phyloP scores from a whole-genome alignment of 345 rosid genomes.

The Tarenaya hassleriana region DNA sequence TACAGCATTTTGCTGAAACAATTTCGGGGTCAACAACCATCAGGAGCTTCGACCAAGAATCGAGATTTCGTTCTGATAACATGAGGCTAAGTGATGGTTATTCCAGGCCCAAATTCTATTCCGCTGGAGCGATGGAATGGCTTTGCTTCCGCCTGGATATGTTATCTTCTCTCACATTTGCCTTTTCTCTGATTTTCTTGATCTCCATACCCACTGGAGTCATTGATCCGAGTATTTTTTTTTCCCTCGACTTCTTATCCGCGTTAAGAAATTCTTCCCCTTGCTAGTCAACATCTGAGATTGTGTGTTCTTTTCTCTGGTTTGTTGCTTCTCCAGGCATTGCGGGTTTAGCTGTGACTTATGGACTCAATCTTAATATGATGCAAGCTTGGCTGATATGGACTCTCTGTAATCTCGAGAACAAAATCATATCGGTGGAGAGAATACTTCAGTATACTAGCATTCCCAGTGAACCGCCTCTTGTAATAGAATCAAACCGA shows the following conservation, averaged over 20 bases:
- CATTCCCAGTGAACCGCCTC: conserved; percentile 60
- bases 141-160: conserved; percentile 64
- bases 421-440: conserved; percentile 55
- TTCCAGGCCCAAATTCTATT: conserved; percentile 49
- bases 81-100: conserved; percentile 47
- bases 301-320: not conserved
- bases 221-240: conserved; percentile 50
- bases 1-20: conserved; percentile 73
- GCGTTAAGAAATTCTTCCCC: too few relatives aligned
- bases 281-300: conserved; percentile 15
- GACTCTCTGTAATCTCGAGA: conserved; percentile 43
- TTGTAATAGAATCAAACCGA: conserved; percentile 42
- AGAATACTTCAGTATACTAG: conserved; percentile 53
- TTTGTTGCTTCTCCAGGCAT: conserved; percentile 28
- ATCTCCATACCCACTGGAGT: conserved; percentile 46
- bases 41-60: conserved; percentile 65
- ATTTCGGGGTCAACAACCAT: conserved; percentile 60
- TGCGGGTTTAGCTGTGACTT: conserved; percentile 52
- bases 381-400: conserved; percentile 42
- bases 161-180: conserved; percentile 50
- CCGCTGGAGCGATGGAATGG: conserved; percentile 61
- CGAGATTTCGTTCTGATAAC: conserved; percentile 46
- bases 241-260: not conserved
- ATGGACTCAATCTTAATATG: conserved; percentile 45
- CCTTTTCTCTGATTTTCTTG: conserved; percentile 47